Evolutionary conservation across 2,329 filamentous ascomycete genomes (phyloP).

Genomic region (Curvularia spicifera): DNA sequence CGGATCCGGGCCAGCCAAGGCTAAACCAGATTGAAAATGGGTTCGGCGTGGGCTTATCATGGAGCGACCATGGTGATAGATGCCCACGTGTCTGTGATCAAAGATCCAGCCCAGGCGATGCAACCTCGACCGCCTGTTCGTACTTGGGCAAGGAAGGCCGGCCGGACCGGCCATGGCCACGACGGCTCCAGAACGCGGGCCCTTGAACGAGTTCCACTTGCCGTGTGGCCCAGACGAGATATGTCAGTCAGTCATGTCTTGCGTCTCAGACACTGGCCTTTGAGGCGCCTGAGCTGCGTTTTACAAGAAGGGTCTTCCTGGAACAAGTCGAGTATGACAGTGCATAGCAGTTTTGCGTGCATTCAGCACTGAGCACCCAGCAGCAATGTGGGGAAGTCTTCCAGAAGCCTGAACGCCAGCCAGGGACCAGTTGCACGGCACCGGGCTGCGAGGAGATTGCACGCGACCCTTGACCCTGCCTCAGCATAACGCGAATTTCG

Average conservation of each 20-base stretch:
- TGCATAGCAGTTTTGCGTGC: conserved; percentile 29
- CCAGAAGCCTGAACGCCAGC: conserved; percentile 37
- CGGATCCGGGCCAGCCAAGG: conserved; percentile 7
- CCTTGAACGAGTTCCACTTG: conserved; percentile 40
- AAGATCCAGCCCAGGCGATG: conserved; percentile 27
- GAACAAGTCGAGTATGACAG: conserved; percentile 28
- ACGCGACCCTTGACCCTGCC: conserved; percentile 32
- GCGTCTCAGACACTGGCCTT: conserved; percentile 18
- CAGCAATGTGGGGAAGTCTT: conserved; percentile 41
- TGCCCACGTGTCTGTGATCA: conserved; percentile 13
- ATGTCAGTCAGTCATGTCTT: conserved; percentile 25
- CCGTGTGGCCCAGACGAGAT: conserved; percentile 41
- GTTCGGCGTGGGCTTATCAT: conserved; percentile 17
- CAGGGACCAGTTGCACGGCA: conserved; percentile 39
- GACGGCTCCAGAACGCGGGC: conserved; percentile 42
- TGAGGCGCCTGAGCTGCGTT: conserved; percentile 29
- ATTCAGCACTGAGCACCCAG: conserved; percentile 30
- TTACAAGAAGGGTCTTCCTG: conserved; percentile 29
- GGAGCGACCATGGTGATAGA: conserved; percentile 11
- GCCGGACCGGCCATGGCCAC: conserved; percentile 26
- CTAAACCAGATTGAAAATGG: conserved; percentile 12
- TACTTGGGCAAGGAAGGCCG: conserved; percentile 15
- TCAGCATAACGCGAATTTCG: conserved; percentile 43
- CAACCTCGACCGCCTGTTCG: conserved; percentile 23
- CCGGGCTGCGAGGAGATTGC: conserved; percentile 33